These are phyloP conservation scores for Heliamphora pulchella DNA, from an alignment of 179 eudicot species.

Conservation along the genomic window DNA sequence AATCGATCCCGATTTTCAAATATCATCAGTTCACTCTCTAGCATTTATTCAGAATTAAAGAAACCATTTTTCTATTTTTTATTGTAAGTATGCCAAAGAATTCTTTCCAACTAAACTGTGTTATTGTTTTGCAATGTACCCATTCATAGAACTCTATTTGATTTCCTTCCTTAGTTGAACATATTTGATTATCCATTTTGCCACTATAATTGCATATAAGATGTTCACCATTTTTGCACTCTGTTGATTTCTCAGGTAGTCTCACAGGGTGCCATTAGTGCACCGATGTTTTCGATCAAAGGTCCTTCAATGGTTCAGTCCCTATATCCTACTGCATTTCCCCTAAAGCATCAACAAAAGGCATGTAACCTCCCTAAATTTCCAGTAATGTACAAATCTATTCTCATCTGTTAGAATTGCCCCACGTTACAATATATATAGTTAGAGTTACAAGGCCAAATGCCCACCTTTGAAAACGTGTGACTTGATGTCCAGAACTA, in stretches of 20 bases:
- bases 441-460: too few relatives aligned
- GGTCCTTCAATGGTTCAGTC: conserved; percentile 94
- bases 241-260: conserved; percentile 50
- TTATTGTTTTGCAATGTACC: too few relatives aligned
- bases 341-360: conserved; percentile 96
- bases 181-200: background rate
- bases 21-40: background rate
- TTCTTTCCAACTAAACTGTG: too few relatives aligned
- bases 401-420: too few relatives aligned
- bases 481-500: too few relatives aligned
- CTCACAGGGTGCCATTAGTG: conserved; percentile 90
- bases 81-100: background rate
- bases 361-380: conserved; percentile 21
- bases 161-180: background rate
- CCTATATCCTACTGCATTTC: conserved; percentile 82
- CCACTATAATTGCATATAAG: background rate
- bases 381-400: background rate
- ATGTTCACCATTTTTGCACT: background rate
- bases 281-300: conserved; percentile 90
- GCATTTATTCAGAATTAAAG: background rate
- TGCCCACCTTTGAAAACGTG: too few relatives aligned
- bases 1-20: conserved; percentile 1
- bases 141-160: conserved; percentile 2
- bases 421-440: too few relatives aligned
- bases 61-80: background rate